These are phyloP conservation scores for Metschnikowia dekortorum DNA, from an alignment of 805 yeast genomes.

Conservation along the genomic window DNA sequence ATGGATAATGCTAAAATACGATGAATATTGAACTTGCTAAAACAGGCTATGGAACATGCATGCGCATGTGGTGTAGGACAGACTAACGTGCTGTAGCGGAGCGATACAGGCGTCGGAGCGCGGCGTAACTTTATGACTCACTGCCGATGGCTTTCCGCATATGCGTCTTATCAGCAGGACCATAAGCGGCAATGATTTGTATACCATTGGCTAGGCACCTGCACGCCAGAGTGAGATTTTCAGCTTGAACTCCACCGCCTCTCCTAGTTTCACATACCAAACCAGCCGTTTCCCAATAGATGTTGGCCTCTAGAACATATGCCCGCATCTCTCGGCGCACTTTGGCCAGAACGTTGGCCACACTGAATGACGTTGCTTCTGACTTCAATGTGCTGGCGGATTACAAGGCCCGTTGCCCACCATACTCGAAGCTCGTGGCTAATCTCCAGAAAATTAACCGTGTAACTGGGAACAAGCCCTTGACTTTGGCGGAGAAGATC, in stretches of 20 bases:
- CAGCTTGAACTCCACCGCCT: neutral
- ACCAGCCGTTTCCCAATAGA: neutral
- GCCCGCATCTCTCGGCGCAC: slow-evolving; percentile 7
- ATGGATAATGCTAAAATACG: too few species aligned
- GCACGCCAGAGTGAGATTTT: slow-evolving; percentile 3
- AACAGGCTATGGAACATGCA: neutral
- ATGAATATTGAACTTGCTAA: too few species aligned
- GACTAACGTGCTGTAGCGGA: neutral
- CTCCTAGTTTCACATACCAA: neutral
- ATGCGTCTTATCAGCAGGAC: slow-evolving; percentile 12
- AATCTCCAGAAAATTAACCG: slow-evolving; percentile 61
- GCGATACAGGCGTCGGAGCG: slow-evolving; percentile 2
- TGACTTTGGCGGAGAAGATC: slow-evolving; percentile 92
- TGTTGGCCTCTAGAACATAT: slow-evolving; percentile 16
- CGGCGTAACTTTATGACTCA: slow-evolving; percentile 4
- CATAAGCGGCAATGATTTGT: slow-evolving; percentile 10
- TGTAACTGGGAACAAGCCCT: slow-evolving; percentile 64
- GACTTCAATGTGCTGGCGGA: slow-evolving; percentile 50
- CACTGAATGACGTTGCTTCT: slow-evolving; percentile 21
- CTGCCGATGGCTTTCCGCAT: neutral
- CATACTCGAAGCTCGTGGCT: slow-evolving; percentile 68
- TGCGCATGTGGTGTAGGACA: neutral
- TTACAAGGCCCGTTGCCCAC: slow-evolving; percentile 73
- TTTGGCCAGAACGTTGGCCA: slow-evolving; percentile 27
- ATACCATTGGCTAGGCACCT: slow-evolving; percentile 8